Evolutionary conservation across 257 asterid genomes (phyloP).

Genomic region (Solanum clarkiae): DNA sequence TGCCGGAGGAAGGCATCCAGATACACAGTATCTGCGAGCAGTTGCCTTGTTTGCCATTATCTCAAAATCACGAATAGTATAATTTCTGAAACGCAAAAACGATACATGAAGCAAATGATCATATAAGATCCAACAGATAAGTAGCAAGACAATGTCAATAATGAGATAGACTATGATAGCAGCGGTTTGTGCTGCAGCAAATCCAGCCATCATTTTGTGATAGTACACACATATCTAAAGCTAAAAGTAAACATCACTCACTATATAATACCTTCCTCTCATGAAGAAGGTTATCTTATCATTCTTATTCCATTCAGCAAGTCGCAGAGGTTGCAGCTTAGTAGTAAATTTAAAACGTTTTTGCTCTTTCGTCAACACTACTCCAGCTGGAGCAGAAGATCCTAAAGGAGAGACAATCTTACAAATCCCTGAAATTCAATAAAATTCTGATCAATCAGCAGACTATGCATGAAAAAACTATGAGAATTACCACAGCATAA

Average conservation of each 20-base stretch:
- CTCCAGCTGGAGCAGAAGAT: conserved; percentile 26
- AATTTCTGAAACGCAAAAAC: conserved; percentile 2
- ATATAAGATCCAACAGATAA: background rate
- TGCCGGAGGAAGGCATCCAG: conserved; percentile 25
- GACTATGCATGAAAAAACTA: background rate
- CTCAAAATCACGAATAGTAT: conserved; percentile 29
- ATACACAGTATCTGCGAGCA: conserved; percentile 11
- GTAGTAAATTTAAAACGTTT: conserved; percentile 23
- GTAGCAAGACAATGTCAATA: background rate
- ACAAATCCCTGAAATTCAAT: conserved; percentile 25
- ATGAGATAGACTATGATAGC: background rate
- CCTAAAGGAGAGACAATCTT: conserved; percentile 26
- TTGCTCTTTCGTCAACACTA: conserved; percentile 17
- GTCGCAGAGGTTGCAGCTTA: conserved; percentile 22
- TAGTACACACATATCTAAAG: background rate
- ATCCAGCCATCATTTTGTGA: background rate
- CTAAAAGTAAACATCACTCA: background rate
- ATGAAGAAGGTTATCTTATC: conserved; percentile 18
- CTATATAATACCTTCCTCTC: conserved; percentile 15
- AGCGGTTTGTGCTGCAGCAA: background rate
- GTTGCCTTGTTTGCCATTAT: conserved; percentile 25
- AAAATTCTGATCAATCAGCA: background rate
- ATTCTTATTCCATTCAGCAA: conserved; percentile 17
- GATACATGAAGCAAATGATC: background rate
- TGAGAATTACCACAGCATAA: background rate